Conservation (phyloP, 768 basidiomycete species). For the Tulasnella sp. region DNA sequence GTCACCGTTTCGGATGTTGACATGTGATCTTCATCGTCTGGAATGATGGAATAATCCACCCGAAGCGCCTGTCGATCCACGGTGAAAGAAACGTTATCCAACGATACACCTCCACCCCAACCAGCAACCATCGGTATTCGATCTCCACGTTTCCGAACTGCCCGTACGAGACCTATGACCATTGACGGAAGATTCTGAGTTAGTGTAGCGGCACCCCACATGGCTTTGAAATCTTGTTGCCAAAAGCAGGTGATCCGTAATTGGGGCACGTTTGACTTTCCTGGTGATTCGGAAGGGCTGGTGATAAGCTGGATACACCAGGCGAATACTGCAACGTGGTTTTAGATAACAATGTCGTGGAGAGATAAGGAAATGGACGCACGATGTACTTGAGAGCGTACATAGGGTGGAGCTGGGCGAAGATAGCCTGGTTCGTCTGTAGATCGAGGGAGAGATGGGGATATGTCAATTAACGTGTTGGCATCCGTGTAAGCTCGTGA, state of each 20-base stretch:
- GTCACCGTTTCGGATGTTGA: slow-evolving; percentile 38
- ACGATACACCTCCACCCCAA: slow-evolving; percentile 68
- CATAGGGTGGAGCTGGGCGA: slow-evolving; percentile 81
- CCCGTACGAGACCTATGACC: slow-evolving; percentile 66
- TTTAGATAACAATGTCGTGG: not conserved
- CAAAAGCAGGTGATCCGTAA: slow-evolving; percentile 84
- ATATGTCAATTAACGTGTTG: slow-evolving; percentile 74
- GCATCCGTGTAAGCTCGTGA: slow-evolving; percentile 72
- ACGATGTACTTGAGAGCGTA: slow-evolving; percentile 75
- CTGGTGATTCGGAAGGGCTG: slow-evolving; percentile 22
- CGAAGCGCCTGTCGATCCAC: slow-evolving; percentile 70
- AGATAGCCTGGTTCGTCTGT: slow-evolving; percentile 83
- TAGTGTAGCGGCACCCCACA: slow-evolving; percentile 65
- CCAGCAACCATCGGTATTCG: slow-evolving; percentile 62
- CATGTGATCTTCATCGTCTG: slow-evolving; percentile 47
- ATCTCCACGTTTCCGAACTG: slow-evolving; percentile 59
- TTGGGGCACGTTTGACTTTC: slow-evolving; percentile 26
- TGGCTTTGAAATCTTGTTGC: slow-evolving; percentile 82
- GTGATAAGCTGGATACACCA: slow-evolving; percentile 79
- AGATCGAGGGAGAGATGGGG: slow-evolving; percentile 87
- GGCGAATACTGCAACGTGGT: slow-evolving; percentile 48
- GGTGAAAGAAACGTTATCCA: slow-evolving; percentile 69
- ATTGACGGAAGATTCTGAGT: slow-evolving; percentile 79
- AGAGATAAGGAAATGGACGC: slow-evolving; percentile 21
- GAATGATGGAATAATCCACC: slow-evolving; percentile 72